A percentile compares a stretch with the other conserved stretches of the same genome.
Conservation (phyloP, 495 filamentous ascomycete genomes). For the Neurospora sp. region DNA sequence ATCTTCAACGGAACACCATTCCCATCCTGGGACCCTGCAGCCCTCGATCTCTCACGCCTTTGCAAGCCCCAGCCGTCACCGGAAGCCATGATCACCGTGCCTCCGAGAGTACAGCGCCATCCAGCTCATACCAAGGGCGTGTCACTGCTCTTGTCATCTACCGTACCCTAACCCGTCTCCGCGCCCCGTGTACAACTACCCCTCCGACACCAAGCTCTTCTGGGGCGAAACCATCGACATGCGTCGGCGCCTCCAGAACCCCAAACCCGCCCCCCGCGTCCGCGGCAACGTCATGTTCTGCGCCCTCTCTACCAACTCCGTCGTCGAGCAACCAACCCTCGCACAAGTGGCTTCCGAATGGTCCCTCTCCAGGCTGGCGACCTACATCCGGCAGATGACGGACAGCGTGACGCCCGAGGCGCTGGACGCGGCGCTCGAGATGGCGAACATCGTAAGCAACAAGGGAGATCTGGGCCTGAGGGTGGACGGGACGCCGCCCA, state of each 20-base stretch:
- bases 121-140: slow-evolving; percentile 17
- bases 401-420: slow-evolving; percentile 23
- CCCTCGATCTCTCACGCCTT: slow-evolving; percentile 26
- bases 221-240: slow-evolving; percentile 32
- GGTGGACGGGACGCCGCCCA: slow-evolving; percentile 19
- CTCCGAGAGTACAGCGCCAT: slow-evolving; percentile 15
- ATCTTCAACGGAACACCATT: slow-evolving; percentile 19
- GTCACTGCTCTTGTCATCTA: slow-evolving; percentile 31
- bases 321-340: slow-evolving; percentile 13
- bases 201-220: slow-evolving; percentile 14
- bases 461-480: slow-evolving; percentile 23
- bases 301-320: slow-evolving; percentile 10
- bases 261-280: slow-evolving; percentile 18
- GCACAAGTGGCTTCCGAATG: slow-evolving; percentile 26
- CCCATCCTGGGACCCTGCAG: slow-evolving; percentile 25
- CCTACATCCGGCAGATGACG: slow-evolving; percentile 28
- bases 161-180: slow-evolving; percentile 24
- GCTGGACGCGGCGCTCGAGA: slow-evolving; percentile 17
- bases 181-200: slow-evolving; percentile 22
- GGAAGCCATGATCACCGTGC: background rate
- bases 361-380: slow-evolving; percentile 26
- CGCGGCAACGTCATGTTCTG: slow-evolving; percentile 30
- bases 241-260: slow-evolving; percentile 24
- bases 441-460: slow-evolving; percentile 28
- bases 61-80: slow-evolving; percentile 20